Percentiles rank a stretch among this genome's conserved stretches.
Evolutionary conservation across 176 grass and related monocot species (phyloP).

Genomic region (Tillandsia fasciculata): DNA sequence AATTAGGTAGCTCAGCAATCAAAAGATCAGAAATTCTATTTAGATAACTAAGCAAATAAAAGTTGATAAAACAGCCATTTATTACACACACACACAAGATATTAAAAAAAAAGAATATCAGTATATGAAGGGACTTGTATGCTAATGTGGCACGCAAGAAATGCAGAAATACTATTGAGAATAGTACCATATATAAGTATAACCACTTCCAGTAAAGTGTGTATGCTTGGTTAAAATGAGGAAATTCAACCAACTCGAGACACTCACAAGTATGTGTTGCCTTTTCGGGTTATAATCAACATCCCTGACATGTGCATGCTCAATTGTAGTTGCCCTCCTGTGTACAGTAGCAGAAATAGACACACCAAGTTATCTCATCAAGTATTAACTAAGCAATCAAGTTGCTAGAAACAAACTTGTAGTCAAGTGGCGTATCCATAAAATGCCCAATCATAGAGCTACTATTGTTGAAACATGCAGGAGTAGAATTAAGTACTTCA

Average conservation of each 20-base stretch:
- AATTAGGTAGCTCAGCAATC: too few relatives aligned
- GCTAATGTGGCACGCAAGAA: too few relatives aligned
- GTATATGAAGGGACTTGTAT: too few relatives aligned
- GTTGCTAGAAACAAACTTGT: background rate
- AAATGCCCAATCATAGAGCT: background rate
- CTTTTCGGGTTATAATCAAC: conserved; percentile 96
- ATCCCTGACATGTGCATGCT: conserved; percentile 72
- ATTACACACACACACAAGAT: too few relatives aligned
- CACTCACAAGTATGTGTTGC: conserved; percentile 82
- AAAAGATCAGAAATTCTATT: too few relatives aligned
- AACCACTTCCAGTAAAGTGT: too few relatives aligned
- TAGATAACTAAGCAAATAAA: too few relatives aligned
- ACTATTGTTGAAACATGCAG: background rate
- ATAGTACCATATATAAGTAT: too few relatives aligned
- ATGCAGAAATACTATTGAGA: too few relatives aligned
- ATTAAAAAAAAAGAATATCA: too few relatives aligned
- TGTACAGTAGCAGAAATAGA: conserved; percentile 1
- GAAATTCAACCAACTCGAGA: conserved; percentile 15
- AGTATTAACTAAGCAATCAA: background rate
- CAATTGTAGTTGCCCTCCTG: conserved; percentile 73
- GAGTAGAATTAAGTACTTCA: conserved; percentile 43
- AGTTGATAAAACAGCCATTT: too few relatives aligned
- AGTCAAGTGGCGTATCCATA: background rate
- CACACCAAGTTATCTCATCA: background rate
- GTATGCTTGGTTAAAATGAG: conserved; percentile 2